A percentile compares a stretch with the other conserved stretches of the same genome.
Evolutionary conservation across 495 filamentous ascomycete species (phyloP).

Genomic region (Diplogelasinospora grovesii): DNA sequence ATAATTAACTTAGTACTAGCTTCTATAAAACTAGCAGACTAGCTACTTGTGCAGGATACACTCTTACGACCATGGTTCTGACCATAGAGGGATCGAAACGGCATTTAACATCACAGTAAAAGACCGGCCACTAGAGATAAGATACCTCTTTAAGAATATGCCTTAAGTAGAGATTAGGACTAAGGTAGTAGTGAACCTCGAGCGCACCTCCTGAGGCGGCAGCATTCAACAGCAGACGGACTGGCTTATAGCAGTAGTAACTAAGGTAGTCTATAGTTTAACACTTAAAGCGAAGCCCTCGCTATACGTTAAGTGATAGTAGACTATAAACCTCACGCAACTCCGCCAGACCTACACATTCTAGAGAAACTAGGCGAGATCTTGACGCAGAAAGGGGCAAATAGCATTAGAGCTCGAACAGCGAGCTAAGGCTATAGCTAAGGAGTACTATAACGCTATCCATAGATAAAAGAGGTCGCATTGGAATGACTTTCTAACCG

Average conservation of each 20-base stretch:
- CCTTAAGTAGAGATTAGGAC: constrained; percentile 7
- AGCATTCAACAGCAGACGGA: constrained; percentile 10
- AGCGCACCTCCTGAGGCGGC: constrained; percentile 2
- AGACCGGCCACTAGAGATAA: constrained; percentile 3
- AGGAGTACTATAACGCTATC: background rate
- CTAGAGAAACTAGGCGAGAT: constrained; percentile 6
- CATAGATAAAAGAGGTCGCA: background rate
- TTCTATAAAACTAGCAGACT: constrained; percentile 2
- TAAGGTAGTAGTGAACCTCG: too few relatives aligned
- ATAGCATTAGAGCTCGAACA: background rate
- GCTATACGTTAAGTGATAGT: too few relatives aligned
- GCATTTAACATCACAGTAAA: constrained; percentile 6
- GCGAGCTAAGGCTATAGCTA: background rate
- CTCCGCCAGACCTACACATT: constrained; percentile 4
- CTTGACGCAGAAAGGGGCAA: background rate
- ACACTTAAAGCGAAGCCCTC: too few relatives aligned
- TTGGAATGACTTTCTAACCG: too few relatives aligned
- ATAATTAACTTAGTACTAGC: too few relatives aligned
- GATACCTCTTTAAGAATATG: constrained; percentile 8
- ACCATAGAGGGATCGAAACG: constrained; percentile 10
- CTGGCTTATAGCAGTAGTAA: constrained; percentile 7
- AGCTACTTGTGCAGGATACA: constrained; percentile 4
- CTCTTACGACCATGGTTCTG: constrained; percentile 6
- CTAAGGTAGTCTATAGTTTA: constrained; percentile 1
- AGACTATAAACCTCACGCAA: constrained; percentile 1